Evolutionary conservation across 257 asterid species (phyloP).

Genomic region (Solanum commersonii): DNA sequence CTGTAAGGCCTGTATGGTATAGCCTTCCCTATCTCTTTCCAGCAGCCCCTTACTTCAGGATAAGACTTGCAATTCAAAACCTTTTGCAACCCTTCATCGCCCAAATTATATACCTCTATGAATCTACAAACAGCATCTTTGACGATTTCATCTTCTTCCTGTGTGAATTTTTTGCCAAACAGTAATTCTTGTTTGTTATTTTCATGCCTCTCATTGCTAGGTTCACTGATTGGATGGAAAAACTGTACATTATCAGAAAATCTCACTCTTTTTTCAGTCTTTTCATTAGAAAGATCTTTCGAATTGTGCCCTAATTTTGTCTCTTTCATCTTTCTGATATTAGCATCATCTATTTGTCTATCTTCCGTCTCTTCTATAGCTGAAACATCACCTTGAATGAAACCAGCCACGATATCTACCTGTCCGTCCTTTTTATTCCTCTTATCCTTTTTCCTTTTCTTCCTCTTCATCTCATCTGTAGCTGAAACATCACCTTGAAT

Average conservation of each 20-base stretch:
- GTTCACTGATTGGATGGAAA: not conserved
- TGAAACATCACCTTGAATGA: not conserved
- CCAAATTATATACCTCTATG: not conserved
- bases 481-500: not conserved
- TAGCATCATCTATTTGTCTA: not conserved
- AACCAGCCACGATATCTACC: not conserved
- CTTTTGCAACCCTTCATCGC: constrained; percentile 1
- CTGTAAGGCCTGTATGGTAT: not conserved
- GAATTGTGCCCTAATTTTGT: not conserved
- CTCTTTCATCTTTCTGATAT: not conserved
- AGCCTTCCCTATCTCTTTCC: not conserved
- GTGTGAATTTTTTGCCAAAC: not conserved
- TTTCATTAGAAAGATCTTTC: not conserved
- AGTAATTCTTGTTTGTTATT: not conserved
- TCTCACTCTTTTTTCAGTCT: not conserved
- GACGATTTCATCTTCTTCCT: not conserved
- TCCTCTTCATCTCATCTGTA: not conserved
- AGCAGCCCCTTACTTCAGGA: not conserved
- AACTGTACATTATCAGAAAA: not conserved
- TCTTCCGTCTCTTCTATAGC: not conserved
- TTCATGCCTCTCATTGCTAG: not conserved
- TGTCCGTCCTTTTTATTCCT: not conserved
- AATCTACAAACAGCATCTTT: not conserved
- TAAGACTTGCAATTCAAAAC: not conserved
- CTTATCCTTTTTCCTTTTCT: not conserved